Evolutionary conservation across 2,329 filamentous ascomycete species (phyloP), one percentile per base, ranked within the genome.

Genomic region (Chaetoscypha palmicola): DNA sequence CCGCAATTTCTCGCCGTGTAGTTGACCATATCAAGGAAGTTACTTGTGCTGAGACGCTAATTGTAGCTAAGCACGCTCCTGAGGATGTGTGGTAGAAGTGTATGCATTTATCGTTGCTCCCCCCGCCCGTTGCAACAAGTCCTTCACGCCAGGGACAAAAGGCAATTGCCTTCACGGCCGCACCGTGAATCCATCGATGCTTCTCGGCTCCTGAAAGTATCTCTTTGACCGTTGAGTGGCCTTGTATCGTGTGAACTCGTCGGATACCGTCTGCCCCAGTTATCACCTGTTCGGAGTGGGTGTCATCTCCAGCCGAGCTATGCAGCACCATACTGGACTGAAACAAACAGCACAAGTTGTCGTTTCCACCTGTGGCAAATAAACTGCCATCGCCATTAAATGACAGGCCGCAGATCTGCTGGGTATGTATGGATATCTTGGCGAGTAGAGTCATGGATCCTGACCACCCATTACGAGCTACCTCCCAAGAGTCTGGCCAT

Each of bases 121-220:
- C 92, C 30, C 92, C 91, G 2, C 92, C 89, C 1, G 91, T 94
- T 11, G 92, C 92, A 30, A 98, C 66, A 3, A 98, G 73, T 3
- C 83, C 85, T 19, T 85, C 78, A 45, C 91, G 85, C 91, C 90
- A 98, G 0, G 92, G 91, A 51, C 91, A 94, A 65, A 97, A 97
- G 2, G 92, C 89, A 55, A 97, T 92, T 23, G 92, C 92, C 65
- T 98, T 98, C 53, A 97, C 86, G 2, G 92, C 92, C 1, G 91
- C 91, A 20, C 79, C 79, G 62, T 98, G 88, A 9, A 71, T 64
- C 77, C 88, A 92, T 23, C 75, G 75, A 62, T 94, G 80, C 55
- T 76, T 82, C 57, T 85, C 79, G 22, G 71, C 67, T 5, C 77
- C 77, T 4, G 66, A 58, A 2, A 67, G 67, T 20, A 86, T 64